Evolutionary conservation across 345 rosid genomes (phyloP).

Genomic region (Turritis glabra): DNA sequence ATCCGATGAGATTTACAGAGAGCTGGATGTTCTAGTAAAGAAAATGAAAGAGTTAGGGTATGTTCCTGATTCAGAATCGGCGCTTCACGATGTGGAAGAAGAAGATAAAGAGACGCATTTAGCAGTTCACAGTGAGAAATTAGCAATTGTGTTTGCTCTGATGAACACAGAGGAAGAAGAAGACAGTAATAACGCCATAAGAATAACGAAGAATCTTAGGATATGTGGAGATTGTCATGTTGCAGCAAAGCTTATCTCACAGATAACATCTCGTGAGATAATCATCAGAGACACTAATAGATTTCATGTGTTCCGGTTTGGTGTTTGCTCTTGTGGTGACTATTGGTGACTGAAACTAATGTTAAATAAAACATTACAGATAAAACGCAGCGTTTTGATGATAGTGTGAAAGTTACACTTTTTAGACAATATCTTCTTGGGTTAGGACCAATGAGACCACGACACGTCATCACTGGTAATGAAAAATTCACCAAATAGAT

Average conservation of each 20-base stretch:
- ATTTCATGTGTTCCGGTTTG: constrained; percentile 64
- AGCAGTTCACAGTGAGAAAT: constrained; percentile 75
- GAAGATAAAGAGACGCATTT: constrained; percentile 79
- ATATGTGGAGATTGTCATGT: constrained; percentile 76
- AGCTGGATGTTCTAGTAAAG: constrained; percentile 53
- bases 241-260: constrained; percentile 69
- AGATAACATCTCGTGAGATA: constrained; percentile 58
- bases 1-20: constrained; percentile 48
- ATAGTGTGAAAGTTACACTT: neutral
- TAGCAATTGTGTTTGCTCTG: constrained; percentile 72
- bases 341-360: constrained; percentile 50
- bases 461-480: constrained; percentile 27
- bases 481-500: constrained; percentile 20
- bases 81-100: constrained; percentile 80
- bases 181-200: constrained; percentile 45
- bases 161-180: constrained; percentile 50
- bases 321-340: constrained; percentile 72
- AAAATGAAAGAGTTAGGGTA: constrained; percentile 74
- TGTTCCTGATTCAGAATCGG: constrained; percentile 60
- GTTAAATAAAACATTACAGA: neutral
- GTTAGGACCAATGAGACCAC: neutral
- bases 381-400: constrained; percentile 32
- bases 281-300: constrained; percentile 62
- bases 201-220: constrained; percentile 77
- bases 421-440: constrained; percentile 21